Base-by-base conservation (phyloP, 2,329 filamentous ascomycete genomes). In the Cytospora leucostoma region DNA sequence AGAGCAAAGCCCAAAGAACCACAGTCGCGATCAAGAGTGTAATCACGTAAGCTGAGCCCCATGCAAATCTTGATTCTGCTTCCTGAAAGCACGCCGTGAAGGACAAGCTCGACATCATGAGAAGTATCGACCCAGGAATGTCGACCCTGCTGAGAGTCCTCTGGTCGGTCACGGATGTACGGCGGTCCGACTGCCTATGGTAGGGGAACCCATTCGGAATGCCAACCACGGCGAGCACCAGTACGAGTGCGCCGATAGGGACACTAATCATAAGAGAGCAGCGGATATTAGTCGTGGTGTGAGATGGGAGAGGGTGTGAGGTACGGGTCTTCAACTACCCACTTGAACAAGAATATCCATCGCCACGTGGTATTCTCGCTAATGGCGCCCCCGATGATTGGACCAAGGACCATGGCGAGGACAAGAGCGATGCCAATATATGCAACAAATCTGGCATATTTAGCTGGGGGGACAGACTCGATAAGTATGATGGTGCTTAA, bases 341-440 rank as follows among this genome's bases (percentile, higher is more conserved):
- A 50, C 47, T 21, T 50, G n/a, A n/a, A 50, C 27, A 21, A 73
- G 57, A 72, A 72, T 1, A 70, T 66, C 73, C 74, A 74, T 47
- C 71, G 60, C 74, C 74, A 75, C 0, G 68, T 70, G 4, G 68
- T 60, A 1, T 65, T 58, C 27, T 74, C 67, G 4, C 71, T 70
- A 11, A 75, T 62, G 2, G 68, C 67, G 17, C 71, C 73, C n/a
- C 71, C 74, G 3, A 75, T 66, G 27, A 74, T 67, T 1, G 73
- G 74, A 7, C 75, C 74, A 0, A 72, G 67, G 13, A 70, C 67
- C 11, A 50, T n/a, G 3, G 47, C 47, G 1, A 72, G 27, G 27
- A 27, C 27, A 27, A 27, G 27, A 27, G 27, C 27, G 27, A 27
- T 27, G 27, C 27, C 27, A 27, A 27, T 27, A 27, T 27, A 27